A percentile compares a stretch with the other conserved stretches of the same genome.
phyloP scores from a whole-genome alignment of 441 rosid species.

The Rhodomyrtus psidioides region DNA sequence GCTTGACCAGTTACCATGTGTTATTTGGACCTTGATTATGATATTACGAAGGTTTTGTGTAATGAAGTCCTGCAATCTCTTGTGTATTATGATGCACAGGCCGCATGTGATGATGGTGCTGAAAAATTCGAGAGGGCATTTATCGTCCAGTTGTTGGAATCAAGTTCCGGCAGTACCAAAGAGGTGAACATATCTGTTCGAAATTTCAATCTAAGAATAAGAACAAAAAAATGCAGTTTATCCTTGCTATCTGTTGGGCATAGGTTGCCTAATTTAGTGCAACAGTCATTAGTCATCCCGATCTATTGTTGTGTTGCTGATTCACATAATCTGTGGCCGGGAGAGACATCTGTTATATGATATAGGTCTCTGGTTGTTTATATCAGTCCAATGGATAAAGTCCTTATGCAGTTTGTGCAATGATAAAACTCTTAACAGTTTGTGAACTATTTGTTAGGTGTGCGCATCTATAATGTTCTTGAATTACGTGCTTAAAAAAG shows the following conservation, averaged over 20 bases:
- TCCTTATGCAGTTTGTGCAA: neutral
- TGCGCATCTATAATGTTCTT: neutral
- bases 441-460: neutral
- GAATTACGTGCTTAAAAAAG: neutral
- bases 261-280: neutral
- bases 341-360: neutral
- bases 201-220: neutral
- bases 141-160: slow-evolving; percentile 61
- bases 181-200: slow-evolving; percentile 37
- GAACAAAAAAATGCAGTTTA: neutral
- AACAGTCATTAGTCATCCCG: neutral
- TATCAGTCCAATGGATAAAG: neutral
- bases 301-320: neutral
- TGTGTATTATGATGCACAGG: slow-evolving; percentile 31
- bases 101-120: slow-evolving; percentile 62
- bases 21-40: neutral
- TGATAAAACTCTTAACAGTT: neutral
- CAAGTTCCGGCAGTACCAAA: slow-evolving; percentile 28
- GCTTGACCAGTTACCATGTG: neutral
- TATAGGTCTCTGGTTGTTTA: neutral
- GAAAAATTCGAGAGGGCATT: slow-evolving; percentile 79
- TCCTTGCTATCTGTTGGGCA: neutral
- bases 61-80: neutral
- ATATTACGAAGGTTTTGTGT: neutral
- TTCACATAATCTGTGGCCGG: neutral